A percentile compares a stretch with the other conserved stretches of the same genome.
Conservation (phyloP, 78 protist genomes). For the Bigelowiella natans region DNA sequence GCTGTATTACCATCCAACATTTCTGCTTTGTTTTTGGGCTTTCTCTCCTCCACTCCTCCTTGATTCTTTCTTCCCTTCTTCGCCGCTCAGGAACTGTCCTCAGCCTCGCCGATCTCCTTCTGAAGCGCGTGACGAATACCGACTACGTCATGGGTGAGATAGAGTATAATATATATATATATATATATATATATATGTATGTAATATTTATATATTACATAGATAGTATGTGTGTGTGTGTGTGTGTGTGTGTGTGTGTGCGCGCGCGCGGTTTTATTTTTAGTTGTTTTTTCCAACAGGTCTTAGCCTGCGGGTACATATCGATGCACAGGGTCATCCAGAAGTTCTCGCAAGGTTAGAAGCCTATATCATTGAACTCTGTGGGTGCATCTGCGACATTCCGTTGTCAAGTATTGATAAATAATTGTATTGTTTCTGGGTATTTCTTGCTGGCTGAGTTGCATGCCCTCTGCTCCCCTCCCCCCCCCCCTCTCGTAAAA, state of each 20-base stretch:
- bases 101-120: too few relatives aligned
- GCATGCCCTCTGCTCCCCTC: background rate
- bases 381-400: background rate
- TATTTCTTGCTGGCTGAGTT: background rate
- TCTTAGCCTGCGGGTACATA: background rate
- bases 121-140: too few relatives aligned
- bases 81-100: too few relatives aligned
- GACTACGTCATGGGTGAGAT: too few relatives aligned
- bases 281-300: background rate
- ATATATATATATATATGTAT: background rate
- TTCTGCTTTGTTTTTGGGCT: too few relatives aligned
- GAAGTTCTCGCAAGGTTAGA: background rate
- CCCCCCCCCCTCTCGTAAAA: background rate
- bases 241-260: background rate
- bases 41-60: too few relatives aligned
- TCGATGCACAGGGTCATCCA: background rate
- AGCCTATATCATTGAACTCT: background rate
- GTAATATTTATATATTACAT: background rate
- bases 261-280: background rate
- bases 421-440: background rate
- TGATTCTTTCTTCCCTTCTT: too few relatives aligned
- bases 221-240: background rate
- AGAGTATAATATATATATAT: background rate
- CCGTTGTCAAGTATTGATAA: background rate
- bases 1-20: too few relatives aligned